phyloP scores from a whole-genome alignment of 768 basidiomycete species.

The Sarcomyxa edulis region DNA sequence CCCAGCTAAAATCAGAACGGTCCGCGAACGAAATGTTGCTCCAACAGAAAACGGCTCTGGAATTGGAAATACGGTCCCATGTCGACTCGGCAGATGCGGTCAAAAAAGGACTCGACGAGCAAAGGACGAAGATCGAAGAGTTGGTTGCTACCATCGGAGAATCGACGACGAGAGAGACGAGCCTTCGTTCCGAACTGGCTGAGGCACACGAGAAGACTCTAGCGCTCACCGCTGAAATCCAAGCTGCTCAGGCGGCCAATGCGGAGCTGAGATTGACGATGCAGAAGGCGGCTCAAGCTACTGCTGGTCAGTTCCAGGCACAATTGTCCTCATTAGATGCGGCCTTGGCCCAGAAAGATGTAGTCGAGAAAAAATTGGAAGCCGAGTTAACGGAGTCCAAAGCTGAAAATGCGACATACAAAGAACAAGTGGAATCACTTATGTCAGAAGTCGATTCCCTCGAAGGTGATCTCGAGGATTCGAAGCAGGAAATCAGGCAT shows the following conservation, averaged over 20 bases:
- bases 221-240: neutral
- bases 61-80: too few species aligned
- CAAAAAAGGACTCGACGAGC: too few species aligned
- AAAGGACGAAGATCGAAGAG: too few species aligned
- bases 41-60: too few species aligned
- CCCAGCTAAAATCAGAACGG: too few species aligned
- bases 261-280: neutral
- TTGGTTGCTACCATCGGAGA: too few species aligned
- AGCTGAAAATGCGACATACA: neutral
- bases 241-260: neutral
- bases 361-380: neutral
- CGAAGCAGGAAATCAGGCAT: slow-evolving; percentile 3
- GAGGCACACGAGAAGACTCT: too few species aligned
- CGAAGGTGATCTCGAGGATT: neutral
- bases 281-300: slow-evolving; percentile 4
- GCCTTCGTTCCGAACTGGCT: too few species aligned
- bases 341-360: neutral
- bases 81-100: too few species aligned
- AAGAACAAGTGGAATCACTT: neutral
- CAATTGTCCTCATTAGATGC: neutral
- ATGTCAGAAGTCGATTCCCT: slow-evolving; percentile 1
- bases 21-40: too few species aligned
- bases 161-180: too few species aligned
- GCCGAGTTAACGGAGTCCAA: slow-evolving; percentile 5
- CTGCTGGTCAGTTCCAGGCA: neutral